Evolutionary conservation across 257 asterid genomes (phyloP).

Genomic region (Solanum corneliomulleri): DNA sequence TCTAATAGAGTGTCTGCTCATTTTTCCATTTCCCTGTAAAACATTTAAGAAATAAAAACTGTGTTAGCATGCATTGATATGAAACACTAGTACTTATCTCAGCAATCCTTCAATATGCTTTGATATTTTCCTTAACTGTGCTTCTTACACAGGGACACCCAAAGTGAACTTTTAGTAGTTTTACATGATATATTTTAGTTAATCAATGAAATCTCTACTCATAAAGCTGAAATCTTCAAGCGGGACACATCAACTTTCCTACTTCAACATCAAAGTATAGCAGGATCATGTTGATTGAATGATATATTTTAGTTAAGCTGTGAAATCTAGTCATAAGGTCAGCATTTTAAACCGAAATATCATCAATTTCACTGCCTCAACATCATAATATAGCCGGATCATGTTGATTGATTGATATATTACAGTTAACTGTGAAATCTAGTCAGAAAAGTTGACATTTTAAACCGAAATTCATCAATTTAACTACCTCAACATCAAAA

Average conservation of each 20-base stretch:
- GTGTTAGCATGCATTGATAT: background rate
- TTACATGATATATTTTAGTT: background rate
- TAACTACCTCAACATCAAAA: slow-evolving; percentile 65
- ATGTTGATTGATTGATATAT: slow-evolving; percentile 11
- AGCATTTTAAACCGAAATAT: background rate
- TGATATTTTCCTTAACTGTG: background rate
- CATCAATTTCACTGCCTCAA: slow-evolving; percentile 24
- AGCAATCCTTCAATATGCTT: background rate
- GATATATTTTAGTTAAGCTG: background rate
- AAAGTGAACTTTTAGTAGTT: background rate
- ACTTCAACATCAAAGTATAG: slow-evolving; percentile 65
- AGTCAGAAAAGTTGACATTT: background rate
- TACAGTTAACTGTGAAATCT: background rate
- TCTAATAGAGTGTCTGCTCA: slow-evolving; percentile 44
- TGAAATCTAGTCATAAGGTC: background rate
- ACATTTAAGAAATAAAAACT: background rate
- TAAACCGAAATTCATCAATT: background rate
- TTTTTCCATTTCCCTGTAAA: slow-evolving; percentile 53
- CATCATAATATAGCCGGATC: slow-evolving; percentile 80
- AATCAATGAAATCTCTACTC: background rate
- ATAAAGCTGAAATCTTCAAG: background rate
- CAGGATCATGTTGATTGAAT: slow-evolving; percentile 50
- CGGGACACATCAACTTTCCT: slow-evolving; percentile 4
- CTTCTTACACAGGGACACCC: background rate
- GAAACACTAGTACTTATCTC: background rate